Evolutionary conservation across 2,329 filamentous ascomycete species (phyloP).

Genomic region (Beauveria pseudobassiana): DNA sequence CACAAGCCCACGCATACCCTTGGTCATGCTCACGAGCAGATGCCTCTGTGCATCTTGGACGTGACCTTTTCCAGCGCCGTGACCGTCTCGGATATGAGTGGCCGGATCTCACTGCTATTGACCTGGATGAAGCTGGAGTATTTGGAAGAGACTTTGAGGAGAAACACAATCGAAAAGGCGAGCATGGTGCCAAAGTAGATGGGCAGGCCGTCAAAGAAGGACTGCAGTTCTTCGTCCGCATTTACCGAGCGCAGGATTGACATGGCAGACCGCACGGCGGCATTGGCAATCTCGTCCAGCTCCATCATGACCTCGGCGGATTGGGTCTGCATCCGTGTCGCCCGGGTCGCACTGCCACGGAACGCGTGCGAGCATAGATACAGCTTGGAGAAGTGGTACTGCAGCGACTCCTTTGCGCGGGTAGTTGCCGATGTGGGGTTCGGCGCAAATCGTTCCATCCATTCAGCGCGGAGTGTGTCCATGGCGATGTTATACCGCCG

Average conservation of each 20-base stretch:
- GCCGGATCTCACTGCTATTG: background rate
- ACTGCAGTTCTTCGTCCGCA: constrained; percentile 7
- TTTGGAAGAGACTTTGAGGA: constrained; percentile 7
- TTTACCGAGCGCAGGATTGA: constrained; percentile 8
- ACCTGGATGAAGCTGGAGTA: constrained; percentile 8
- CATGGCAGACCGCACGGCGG: constrained; percentile 5
- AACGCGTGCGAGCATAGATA: constrained; percentile 13
- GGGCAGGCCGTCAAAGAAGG: constrained; percentile 10
- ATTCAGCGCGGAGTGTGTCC: constrained; percentile 12
- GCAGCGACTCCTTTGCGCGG: constrained; percentile 13
- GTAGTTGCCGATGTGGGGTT: constrained; percentile 12
- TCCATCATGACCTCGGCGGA: constrained; percentile 7
- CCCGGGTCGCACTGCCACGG: constrained; percentile 3
- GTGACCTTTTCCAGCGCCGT: constrained; percentile 7
- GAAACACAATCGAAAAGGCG: constrained; percentile 6
- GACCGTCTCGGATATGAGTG: constrained; percentile 3
- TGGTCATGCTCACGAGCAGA: constrained; percentile 10
- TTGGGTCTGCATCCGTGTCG: background rate
- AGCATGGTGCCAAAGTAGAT: constrained; percentile 10
- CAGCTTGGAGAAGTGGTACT: constrained; percentile 13
- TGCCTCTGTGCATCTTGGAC: constrained; percentile 5
- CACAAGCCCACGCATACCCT: constrained; percentile 10
- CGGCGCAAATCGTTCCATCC: constrained; percentile 8
- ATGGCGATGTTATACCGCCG: constrained; percentile 12
- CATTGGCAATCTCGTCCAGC: constrained; percentile 8